phyloP scores from a whole-genome alignment of 805 yeast genomes.

The Jamesozyma piceae region DNA sequence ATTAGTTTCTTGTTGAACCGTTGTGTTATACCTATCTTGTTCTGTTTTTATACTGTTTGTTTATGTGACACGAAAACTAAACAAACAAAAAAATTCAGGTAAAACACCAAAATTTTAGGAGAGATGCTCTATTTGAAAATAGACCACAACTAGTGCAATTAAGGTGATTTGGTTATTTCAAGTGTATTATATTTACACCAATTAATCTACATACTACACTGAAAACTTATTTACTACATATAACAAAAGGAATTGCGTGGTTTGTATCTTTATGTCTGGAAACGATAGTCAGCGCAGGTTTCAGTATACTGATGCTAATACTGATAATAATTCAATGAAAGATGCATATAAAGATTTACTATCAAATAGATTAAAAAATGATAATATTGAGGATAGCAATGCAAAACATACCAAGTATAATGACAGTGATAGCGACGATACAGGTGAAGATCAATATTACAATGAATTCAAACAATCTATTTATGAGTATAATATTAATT shows the following conservation, averaged over 20 bases:
- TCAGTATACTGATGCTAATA: not conserved
- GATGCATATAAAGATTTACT: constrained; percentile 1
- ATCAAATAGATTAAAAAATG: not conserved
- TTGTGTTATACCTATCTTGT: too few species aligned
- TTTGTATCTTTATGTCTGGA: not conserved
- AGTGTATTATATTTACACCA: too few species aligned
- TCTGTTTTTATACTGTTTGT: too few species aligned
- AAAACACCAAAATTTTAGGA: not conserved
- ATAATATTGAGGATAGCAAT: not conserved
- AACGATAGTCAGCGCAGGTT: not conserved
- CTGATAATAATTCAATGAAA: not conserved
- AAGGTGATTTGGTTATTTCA: too few species aligned
- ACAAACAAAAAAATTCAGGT: not conserved
- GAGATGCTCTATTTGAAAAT: not conserved
- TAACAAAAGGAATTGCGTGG: too few species aligned
- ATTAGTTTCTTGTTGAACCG: too few species aligned
- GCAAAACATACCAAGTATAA: not conserved
- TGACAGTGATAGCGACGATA: not conserved
- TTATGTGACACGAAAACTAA: not conserved
- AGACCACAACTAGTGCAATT: too few species aligned
- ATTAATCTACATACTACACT: too few species aligned
- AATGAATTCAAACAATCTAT: constrained; percentile 2
- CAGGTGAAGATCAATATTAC: not conserved
- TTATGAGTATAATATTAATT: not conserved
- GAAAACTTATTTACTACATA: too few species aligned